Base-by-base conservation (phyloP, 257 asterid species). In the Pogostemon cablin region DNA sequence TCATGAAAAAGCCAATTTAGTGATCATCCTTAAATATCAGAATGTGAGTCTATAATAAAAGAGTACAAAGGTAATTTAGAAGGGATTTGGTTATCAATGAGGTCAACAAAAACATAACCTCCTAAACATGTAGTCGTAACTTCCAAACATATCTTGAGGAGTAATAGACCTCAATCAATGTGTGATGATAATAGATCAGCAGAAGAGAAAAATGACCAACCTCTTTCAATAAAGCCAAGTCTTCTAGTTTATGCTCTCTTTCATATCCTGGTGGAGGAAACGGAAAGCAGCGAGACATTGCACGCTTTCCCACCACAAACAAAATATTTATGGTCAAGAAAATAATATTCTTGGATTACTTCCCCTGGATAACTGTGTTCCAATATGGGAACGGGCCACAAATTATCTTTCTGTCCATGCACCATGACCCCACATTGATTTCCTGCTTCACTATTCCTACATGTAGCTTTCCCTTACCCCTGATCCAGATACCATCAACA, bases 231-330 rank as follows among this genome's bases (percentile, higher is more conserved):
- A 85, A 55, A 80, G 76, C 80, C 69, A 80, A 77, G 68, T 86
- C 96, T 76, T 89, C 96, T 4, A 86, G 86, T 76, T 65, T 79
- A 72, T 75, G 90, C 85, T 87, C 66, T 83, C 84, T 87, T 81
- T 87, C 93, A 82, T 91, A 91, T 83, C 97, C 98, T 3, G 93
- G 91, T 70, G 97, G 98, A 72, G 97, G 96, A 81, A 90, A 92
- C 5, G 95, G 97, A 80, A 88, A 90, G 88, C 98, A 92, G 80
- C 97, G 98, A 78, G 98, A 92, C 98, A 92, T 92, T 83, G 90
- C 86, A 83, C 84, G 68, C 72, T 80, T 80, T 62, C 77, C 75
- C 57, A 66, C 55, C 40, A 72, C 34, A 68, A 55, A 70, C 55
- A 62, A 79, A 77, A 82, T 66, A 58, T 64, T 47, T 55, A 72